phyloP scores from a whole-genome alignment of 768 basidiomycete species.

The Boletus barrowsii region DNA sequence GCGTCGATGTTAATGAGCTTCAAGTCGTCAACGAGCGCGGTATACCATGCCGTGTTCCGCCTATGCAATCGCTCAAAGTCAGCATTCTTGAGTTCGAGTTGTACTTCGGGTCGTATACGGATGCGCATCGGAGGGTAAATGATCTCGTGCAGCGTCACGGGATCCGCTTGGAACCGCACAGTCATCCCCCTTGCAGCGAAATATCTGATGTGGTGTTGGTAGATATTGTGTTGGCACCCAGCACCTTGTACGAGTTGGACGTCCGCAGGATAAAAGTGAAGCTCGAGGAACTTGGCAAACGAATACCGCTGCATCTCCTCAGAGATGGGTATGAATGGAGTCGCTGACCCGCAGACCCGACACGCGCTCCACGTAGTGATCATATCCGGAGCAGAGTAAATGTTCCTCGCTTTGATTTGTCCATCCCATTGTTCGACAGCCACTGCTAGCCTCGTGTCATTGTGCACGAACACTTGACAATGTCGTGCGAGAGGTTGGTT shows the following conservation, averaged over 20 bases:
- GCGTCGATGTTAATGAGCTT: constrained; percentile 76
- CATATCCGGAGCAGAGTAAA: constrained; percentile 62
- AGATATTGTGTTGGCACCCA: constrained; percentile 92
- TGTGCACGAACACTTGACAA: constrained; percentile 89
- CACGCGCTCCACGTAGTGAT: constrained; percentile 94
- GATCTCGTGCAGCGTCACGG: constrained; percentile 79
- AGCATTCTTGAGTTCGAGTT: constrained; percentile 86
- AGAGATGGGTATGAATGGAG: constrained; percentile 85
- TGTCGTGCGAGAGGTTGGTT: constrained; percentile 78
- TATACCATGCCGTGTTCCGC: constrained; percentile 74
- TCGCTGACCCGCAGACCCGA: constrained; percentile 70
- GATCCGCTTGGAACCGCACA: constrained; percentile 84
- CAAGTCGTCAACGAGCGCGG: constrained; percentile 69
- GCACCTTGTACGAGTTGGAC: constrained; percentile 83
- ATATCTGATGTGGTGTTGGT: constrained; percentile 88
- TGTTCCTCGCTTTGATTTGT: constrained; percentile 58
- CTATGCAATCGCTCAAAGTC: constrained; percentile 78
- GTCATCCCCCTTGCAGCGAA: constrained; percentile 84
- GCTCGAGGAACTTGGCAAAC: constrained; percentile 93
- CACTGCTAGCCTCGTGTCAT: constrained; percentile 76
- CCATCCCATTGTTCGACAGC: constrained; percentile 89
- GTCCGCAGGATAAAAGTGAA: constrained; percentile 91
- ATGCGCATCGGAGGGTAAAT: constrained; percentile 87
- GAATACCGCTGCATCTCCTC: constrained; percentile 93
- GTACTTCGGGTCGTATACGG: constrained; percentile 80